Base-by-base conservation (phyloP, 345 rosid genomes). In the Odontarrhena argentea region DNA sequence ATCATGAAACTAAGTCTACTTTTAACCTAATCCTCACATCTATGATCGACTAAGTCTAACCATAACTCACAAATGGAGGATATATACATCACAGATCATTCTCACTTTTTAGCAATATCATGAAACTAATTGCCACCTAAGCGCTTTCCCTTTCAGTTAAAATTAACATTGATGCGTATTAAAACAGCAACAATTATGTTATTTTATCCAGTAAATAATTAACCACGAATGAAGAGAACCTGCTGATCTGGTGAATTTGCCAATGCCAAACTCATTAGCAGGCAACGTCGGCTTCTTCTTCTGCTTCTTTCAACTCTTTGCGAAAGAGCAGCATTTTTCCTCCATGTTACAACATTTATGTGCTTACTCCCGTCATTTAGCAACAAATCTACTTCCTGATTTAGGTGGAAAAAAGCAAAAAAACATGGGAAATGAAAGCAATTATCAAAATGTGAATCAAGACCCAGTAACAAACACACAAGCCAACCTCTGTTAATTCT, bases 331-430 rank as follows among this genome's bases (percentile, higher is more conserved):
- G 82, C 81, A 84, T 78, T 84, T 73, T 88, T 88, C 85, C 96
- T 88, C 99, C 99, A 93, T 68, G 86, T 95, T 22, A 78, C 80
- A 61, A 83, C 97, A 78, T 93, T 93, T 71, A 86, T 83, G 77
- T 93, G 99, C 91, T 93, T 93, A 65, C 99, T 93, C 67, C 99
- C 99, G 79, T 93, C 99, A 81, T 93, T 93, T 64, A 93, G 83
- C 83, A 93, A 70, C 86, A 93, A 87, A 69, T 93, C 99, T 59
- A 93, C 99, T 78, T 93, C 99, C 97, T 93, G 87, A 40, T 63
- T 61, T 71, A 68, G 53, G 53, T 63, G 69, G 63, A 48, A 50
- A 50, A 60, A 84, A 71, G 2, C 66, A 71, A 69, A 74, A 18
- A 18, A 18, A 18, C 22, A 18, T 35, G 64, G 24, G 66, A 46